Evolutionary conservation across 2,329 filamentous ascomycete species (phyloP), one percentile per base, ranked within the genome.

Genomic region (Alternaria sp.): DNA sequence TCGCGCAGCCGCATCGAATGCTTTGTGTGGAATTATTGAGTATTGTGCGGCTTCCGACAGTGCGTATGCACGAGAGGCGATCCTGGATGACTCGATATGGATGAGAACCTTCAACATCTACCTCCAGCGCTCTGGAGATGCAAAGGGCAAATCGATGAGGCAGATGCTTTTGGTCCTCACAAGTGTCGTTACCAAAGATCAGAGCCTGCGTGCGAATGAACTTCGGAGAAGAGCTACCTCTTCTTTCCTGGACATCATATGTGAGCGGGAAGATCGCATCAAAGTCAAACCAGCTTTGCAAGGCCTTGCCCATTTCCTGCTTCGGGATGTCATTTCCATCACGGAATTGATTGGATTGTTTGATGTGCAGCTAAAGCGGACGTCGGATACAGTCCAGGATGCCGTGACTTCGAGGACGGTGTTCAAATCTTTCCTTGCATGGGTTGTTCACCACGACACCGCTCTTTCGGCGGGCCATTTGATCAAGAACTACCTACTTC

Each of bases 221-320:
- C 69, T 80, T 18, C 67, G 75, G 36, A 56, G 72, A 27, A 60
- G 66, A 41, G 72, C 76, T 32, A 62, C 70, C 22, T 54, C 58
- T 27, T 84, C 80, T 5, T 82, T 89, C 7, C 71, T 91, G 16
- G 84, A 85, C 2, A 86, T 90, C 14, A 84, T 92, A 43, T 83
- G 85, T 22, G 84, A 86, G 58, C 83, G 86, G 61, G 87, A 87
- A 34, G 83, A 87, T 16, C 88, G 86, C 64, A 85, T 88, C 10
- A 82, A 89, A 53, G 87, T 89, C 41, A 92, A 92, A 74, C 90
- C 90, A 36, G 87, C 89, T 7, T 85, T 93, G 62, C 89, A 89
- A 70, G 86, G 86, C 16, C 79, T 92, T 38, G 88, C 90, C 49
- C 85, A 89, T 69, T 85, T 93, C 58, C 73, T 93, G 4, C 80